phyloP scores from a whole-genome alignment of 306 rosid species.

The Canavalia gladiata region DNA sequence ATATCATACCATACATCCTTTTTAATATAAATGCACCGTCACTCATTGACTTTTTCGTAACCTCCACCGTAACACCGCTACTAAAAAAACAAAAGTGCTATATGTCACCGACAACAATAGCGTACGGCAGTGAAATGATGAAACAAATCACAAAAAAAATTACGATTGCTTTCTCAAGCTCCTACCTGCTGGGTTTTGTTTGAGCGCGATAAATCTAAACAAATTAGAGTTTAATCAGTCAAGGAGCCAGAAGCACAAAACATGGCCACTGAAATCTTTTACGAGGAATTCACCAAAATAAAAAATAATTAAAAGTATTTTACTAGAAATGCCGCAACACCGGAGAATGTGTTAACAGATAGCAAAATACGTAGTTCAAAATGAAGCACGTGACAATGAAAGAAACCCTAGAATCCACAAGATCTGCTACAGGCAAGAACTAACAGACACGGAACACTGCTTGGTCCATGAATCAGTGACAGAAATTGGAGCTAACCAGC shows the following conservation, averaged over 20 bases:
- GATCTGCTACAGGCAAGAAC: slow-evolving; percentile 52
- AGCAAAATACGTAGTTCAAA: slow-evolving; percentile 10
- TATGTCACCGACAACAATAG: slow-evolving; percentile 46
- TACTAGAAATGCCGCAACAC: slow-evolving; percentile 19
- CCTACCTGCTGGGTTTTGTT: slow-evolving; percentile 2
- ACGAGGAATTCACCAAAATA: not conserved
- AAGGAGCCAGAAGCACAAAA: slow-evolving; percentile 29
- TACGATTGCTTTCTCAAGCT: slow-evolving; percentile 12
- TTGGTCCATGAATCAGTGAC: slow-evolving; percentile 35
- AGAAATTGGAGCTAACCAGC: slow-evolving; percentile 31
- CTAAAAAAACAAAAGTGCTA: not conserved
- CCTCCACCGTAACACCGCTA: slow-evolving; percentile 31
- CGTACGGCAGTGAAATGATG: slow-evolving; percentile 31
- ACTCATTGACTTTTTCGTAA: slow-evolving; percentile 34
- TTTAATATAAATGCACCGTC: slow-evolving; percentile 19
- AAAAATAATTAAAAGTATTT: not conserved
- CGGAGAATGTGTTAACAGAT: not conserved
- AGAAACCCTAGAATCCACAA: slow-evolving; percentile 53
- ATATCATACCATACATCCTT: slow-evolving; percentile 2
- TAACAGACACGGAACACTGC: slow-evolving; percentile 28
- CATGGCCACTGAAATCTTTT: not conserved
- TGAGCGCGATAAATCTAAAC: slow-evolving; percentile 31
- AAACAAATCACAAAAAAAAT: slow-evolving; percentile 17
- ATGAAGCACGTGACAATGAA: not conserved
- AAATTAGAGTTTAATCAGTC: slow-evolving; percentile 12